A percentile compares a stretch with the other conserved stretches of the same genome.
Evolutionary conservation across 139 green algal species (phyloP).

Genomic region (Chlamydomonas eustigma): DNA sequence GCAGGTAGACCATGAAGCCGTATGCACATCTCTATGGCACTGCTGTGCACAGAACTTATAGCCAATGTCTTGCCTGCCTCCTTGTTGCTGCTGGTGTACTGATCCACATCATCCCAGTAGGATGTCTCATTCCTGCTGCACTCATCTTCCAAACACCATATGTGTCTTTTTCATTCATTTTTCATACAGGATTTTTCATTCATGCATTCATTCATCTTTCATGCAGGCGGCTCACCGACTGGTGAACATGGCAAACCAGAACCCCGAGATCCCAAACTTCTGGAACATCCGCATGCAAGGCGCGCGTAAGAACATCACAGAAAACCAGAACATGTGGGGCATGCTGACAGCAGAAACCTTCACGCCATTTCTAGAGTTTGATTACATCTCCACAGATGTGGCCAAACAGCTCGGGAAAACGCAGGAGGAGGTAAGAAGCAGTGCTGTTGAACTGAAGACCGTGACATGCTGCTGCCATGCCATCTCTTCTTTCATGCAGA

Average conservation of each 20-base stretch:
- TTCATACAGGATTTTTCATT: too few species aligned
- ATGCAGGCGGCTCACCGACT: constrained; percentile 19
- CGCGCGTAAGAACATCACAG: not conserved
- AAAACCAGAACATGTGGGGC: constrained; percentile 38
- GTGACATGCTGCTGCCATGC: not conserved
- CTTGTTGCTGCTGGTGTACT: too few species aligned
- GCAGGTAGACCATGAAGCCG: constrained; percentile 3
- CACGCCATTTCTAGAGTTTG: constrained; percentile 62
- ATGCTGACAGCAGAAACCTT: constrained; percentile 51
- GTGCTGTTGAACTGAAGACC: not conserved
- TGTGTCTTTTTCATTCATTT: too few species aligned
- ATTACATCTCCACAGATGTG: constrained; percentile 53
- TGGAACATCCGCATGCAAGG: constrained; percentile 59
- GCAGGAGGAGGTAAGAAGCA: not conserved
- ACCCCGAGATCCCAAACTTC: constrained; percentile 52
- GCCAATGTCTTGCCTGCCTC: too few species aligned
- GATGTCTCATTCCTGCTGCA: too few species aligned
- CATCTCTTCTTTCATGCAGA: not conserved
- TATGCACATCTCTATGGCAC: too few species aligned
- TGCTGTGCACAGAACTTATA: too few species aligned
- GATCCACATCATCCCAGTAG: too few species aligned
- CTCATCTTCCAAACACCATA: too few species aligned
- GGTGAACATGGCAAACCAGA: constrained; percentile 40
- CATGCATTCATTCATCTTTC: too few species aligned
- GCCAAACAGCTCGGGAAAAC: constrained; percentile 23